Base-by-base conservation (phyloP, 345 rosid genomes). In the Kandelia obovata region DNA sequence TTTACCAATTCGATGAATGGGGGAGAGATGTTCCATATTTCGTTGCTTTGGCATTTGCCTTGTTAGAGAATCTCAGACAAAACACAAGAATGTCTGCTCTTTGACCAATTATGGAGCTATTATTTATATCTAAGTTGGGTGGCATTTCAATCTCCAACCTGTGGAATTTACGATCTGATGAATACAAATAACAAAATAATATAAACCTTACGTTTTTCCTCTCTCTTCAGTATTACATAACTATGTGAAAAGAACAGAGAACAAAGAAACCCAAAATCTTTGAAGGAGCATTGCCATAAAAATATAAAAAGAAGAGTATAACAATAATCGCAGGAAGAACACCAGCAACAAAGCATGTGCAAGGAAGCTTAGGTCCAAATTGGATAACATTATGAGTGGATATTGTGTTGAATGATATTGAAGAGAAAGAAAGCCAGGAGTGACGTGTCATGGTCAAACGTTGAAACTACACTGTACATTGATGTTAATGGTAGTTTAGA, bases 341-440 rank as follows among this genome's bases (percentile, higher is more conserved):
- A 80, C 77, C 7, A 80, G 68, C 2, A 68, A 5, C 43, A 80
- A 71, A 66, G 27, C 58, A 56, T 49, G 30, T 39, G 34, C 4
- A 75, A 78, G 17, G 46, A 78, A 71, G 62, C 81, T 66, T 17
- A 85, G 70, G 60, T 84, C 86, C n/a, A 83, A 2, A 63, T 73
- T 83, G 47, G 85, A 83, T 11, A 75, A 23, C 85, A 77, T 80
- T 1, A 17, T 23, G 20, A 23, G 17, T 34, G 63, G 47, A 7
- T 32, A 7, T 1, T 28, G 8, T 21, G 27, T 19, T 7, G 31
- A 28, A 28, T 28, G 31, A 28, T 28, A 28, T 28, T 28, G 31
- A 28, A 28, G 31, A 28, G 31, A 28, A 28, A 1, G 31, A 28
- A 28, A 37, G 60, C 49, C 13, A 1, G 47, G 49, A 43, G 47